Base-by-base conservation (phyloP, 768 basidiomycete genomes). In the Russula sp. region DNA sequence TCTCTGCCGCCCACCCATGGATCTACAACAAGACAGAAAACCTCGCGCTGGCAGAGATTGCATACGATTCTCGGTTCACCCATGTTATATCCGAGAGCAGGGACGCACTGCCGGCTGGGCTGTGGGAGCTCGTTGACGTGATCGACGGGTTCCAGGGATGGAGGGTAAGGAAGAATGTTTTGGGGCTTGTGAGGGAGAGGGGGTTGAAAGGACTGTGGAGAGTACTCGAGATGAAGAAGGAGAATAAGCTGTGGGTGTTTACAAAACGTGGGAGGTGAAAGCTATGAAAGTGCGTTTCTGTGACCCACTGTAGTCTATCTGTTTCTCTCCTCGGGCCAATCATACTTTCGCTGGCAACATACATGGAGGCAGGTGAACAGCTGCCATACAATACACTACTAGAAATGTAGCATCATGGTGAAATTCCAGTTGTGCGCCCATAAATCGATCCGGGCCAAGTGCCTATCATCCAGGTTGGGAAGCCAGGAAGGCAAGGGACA, bases 1-100 rank as follows among this genome's bases (percentile, higher is more conserved):
- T 62, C 52, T 56, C 56, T 38, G 48, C 64, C 13, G 41, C 29
- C 0, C 45, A 52, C 11, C 57, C 68, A 35, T 92, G 90, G 87
- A 77, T 73, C 41, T 96, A 94, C 74, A 83, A 91, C 74, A 96
- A 93, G 76, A 87, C 89, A 0, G 94, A 97, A 72, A 73, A 77
- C 35, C 71, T 90, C 39, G 73, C 78, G 0, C 68, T 78, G 1
- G 52, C 60, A 1, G 69, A 74, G 13, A 75, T 85, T 56, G 75
- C 80, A 3, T 67, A 69, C 22, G 65, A 74, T 11, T 64, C 68
- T 7, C 67, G 72, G 7, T 78, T 87, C 66, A 86, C 88, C 1
- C 87, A 91, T 69, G 73, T 85, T 52, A 83, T 92, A 56, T 72
- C 80, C 0, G 87, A 88, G 68, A 66, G 68, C 47, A 56, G 60